Base-by-base conservation (phyloP, 2,329 filamentous ascomycete species). In the Aspergillus aculeatinus region DNA sequence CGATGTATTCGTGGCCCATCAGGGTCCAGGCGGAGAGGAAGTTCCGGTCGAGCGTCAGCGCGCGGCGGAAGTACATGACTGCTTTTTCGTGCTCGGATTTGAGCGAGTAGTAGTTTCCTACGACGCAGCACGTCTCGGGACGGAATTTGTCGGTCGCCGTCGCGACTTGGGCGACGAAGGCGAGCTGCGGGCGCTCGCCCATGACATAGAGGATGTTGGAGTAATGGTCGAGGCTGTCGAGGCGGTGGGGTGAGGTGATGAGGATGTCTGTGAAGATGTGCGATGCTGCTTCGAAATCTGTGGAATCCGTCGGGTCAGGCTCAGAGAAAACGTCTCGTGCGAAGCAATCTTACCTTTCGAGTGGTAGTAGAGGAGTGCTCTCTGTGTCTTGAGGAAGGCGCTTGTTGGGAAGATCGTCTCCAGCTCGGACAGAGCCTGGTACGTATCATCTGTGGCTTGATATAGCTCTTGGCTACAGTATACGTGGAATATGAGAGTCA, bases 1-100 rank as follows among this genome's bases (percentile, higher is more conserved):
- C 95, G 57, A 98, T 92, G 68, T 97, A 99, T 75, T 99, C 95
- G 75, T 99, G 95, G 1, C 95, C 95, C 94, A 99, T 98, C 1
- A 99, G 82, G 0, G 95, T 99, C 95, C 95, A 99, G 1, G 95
- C 95, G 0, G 92, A 96, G 16, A 97, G 83, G 73, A 95, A 99
- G 27, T 88, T 89, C 10, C 94, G 88, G 72, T 99, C 95, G 0
- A 99, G 82, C 0, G 92, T 96, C 21, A 99, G 79, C 0, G 95
- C 95, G 23, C 95, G 89, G 3, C 95, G 89, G 80, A 99, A 99
- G 77, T 98, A 98, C 79, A 97, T 92, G 56, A 99, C 93, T 0
- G 95, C 94, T 73, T 99, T 99, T 74, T 99, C 95, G 74, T 99
- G 95, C 74, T 96, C 89, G 0, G 93, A 96, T 62, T 96, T 87